These are phyloP conservation scores for Trichodelitschia bisporula DNA, from an alignment of 495 filamentous ascomycete genomes.

Conservation along the genomic window DNA sequence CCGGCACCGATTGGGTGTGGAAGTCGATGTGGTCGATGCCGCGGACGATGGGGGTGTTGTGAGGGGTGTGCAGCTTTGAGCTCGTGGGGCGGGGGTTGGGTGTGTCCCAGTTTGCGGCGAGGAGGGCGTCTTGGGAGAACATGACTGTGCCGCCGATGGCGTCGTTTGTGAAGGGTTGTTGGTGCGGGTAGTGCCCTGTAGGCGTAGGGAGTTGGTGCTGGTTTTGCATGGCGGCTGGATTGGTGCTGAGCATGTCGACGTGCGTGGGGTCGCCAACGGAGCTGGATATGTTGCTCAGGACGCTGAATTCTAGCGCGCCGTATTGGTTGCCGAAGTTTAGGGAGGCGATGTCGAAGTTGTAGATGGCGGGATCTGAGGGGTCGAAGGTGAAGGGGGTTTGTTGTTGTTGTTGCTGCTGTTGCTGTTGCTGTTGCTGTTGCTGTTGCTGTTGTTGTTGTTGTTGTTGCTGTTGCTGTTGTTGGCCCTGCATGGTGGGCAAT, in stretches of 20 bases:
- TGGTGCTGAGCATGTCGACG: constrained; percentile 21
- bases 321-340: constrained; percentile 93
- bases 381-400: constrained; percentile 35
- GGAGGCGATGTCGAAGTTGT: constrained; percentile 82
- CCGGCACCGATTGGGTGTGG: not conserved
- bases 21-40: constrained; percentile 2
- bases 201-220: constrained; percentile 4
- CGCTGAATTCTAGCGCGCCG: constrained; percentile 76
- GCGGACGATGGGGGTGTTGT: constrained; percentile 7
- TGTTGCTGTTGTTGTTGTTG: constrained; percentile 10
- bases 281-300: constrained; percentile 82
- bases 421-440: constrained; percentile 10
- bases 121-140: constrained; percentile 6
- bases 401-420: constrained; percentile 8
- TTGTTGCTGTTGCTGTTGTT: constrained; percentile 16
- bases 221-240: constrained; percentile 3
- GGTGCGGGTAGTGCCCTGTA: constrained; percentile 9
- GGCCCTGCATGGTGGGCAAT: too few relatives aligned
- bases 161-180: constrained; percentile 3
- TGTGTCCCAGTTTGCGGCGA: constrained; percentile 8
- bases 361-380: constrained; percentile 68
- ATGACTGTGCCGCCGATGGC: constrained; percentile 1
- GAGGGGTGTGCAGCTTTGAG: constrained; percentile 8
- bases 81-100: constrained; percentile 6
- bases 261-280: constrained; percentile 58